Conservation (phyloP, 306 rosid genomes). For the Bauhinia variegata region DNA sequence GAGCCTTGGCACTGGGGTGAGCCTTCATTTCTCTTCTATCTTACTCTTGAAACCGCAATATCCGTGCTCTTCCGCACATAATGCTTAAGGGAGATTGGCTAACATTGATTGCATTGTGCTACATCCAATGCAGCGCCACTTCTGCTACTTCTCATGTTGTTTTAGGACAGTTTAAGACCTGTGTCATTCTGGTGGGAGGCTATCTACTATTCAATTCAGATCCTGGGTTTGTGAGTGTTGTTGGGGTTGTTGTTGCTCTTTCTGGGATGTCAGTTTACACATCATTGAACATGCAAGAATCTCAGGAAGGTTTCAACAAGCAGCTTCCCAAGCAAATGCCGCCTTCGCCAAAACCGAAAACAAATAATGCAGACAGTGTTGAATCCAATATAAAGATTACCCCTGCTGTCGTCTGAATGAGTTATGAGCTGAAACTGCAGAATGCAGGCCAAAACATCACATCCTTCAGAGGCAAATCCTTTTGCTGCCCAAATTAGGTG, state of each 20-base stretch:
- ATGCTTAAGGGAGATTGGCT: constrained; percentile 13
- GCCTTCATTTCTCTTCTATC: constrained; percentile 34
- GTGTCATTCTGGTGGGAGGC: constrained; percentile 70
- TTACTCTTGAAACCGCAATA: neutral
- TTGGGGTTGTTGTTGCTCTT: constrained; percentile 49
- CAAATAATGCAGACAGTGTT: constrained; percentile 36
- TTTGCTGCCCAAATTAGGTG: constrained; percentile 11
- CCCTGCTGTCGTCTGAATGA: constrained; percentile 35
- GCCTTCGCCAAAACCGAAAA: constrained; percentile 29
- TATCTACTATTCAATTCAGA: constrained; percentile 55
- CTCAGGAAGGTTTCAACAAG: constrained; percentile 42
- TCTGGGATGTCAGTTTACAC: constrained; percentile 49
- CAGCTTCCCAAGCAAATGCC: constrained; percentile 38
- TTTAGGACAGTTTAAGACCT: constrained; percentile 90
- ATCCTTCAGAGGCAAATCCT: constrained; percentile 6
- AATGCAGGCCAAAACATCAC: neutral
- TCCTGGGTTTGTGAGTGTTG: constrained; percentile 53
- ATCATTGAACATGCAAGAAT: constrained; percentile 39
- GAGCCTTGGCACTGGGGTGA: constrained; percentile 96
- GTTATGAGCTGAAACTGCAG: neutral
- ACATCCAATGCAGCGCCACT: constrained; percentile 72
- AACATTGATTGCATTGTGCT: neutral
- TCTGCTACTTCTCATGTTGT: constrained; percentile 95
- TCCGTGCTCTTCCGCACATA: neutral
- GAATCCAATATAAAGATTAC: constrained; percentile 42